Evolutionary conservation across 345 rosid genomes (phyloP).

Genomic region (Corchorus olitorius): DNA sequence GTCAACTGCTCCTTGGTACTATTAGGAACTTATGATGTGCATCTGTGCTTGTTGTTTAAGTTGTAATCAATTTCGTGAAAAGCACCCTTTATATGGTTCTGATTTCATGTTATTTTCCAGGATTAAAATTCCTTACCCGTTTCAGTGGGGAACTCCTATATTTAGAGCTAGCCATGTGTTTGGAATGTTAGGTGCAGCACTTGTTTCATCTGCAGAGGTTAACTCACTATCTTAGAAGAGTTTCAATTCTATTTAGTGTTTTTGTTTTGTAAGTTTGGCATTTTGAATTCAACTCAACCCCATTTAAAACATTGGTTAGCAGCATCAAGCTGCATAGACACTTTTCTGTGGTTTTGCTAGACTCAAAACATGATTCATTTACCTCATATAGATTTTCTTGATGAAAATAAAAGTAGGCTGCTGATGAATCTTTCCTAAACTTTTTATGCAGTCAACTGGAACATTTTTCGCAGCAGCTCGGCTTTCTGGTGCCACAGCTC

Average conservation of each 20-base stretch:
- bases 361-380: background rate
- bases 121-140: conserved; percentile 90
- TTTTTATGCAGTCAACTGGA: conserved; percentile 72
- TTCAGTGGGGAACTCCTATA: conserved; percentile 98
- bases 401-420: conserved; percentile 14
- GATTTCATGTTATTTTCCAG: conserved; percentile 38
- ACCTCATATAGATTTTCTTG: background rate
- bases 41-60: conserved; percentile 11
- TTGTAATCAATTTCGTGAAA: background rate
- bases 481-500: conserved; percentile 93
- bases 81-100: background rate
- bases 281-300: background rate
- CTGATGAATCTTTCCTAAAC: conserved; percentile 7
- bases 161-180: conserved; percentile 94
- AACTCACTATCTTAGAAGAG: conserved; percentile 10
- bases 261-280: background rate
- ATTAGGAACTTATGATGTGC: conserved; percentile 2
- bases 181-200: conserved; percentile 93
- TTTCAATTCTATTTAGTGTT: background rate
- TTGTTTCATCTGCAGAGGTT: conserved; percentile 95
- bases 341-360: background rate
- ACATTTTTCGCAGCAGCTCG: conserved; percentile 82
- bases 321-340: background rate
- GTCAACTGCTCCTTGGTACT: conserved; percentile 85
- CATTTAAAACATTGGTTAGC: background rate